Evolutionary conservation across 179 eudicot genomes (phyloP), one percentile per base, ranked within the genome.

Genomic region (Drosera spatulata): DNA sequence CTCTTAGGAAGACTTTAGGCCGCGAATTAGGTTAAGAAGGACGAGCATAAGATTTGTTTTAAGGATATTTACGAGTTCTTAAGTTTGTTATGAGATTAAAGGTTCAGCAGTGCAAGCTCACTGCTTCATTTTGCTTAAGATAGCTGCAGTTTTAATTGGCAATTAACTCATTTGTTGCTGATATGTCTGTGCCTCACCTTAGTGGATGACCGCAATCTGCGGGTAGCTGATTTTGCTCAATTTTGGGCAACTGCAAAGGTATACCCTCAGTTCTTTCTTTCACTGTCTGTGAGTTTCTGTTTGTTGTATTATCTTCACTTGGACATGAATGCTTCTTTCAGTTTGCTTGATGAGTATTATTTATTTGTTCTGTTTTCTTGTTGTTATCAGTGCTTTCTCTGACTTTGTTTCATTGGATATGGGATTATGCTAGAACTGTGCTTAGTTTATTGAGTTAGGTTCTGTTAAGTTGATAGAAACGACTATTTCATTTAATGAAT

Each of bases 131-230:
- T 87, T 77, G 77, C 86, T 89, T 79, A 93, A 82, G 60, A 78
- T 85, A 77, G 84, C 84, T 94, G 95, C 97, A 85, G 99, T 90
- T 86, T 66, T 85, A 73, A 78, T 86, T 81, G 95, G 85, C 77
- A 75, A 94, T 94, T 94, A 91, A 94, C 94, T 85, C 81, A 76
- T 83, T 90, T 93, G 86, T 81, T 73, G 95, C 87, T 91, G 95
- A 86, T 93, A 84, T 86, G 81, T 78, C 8, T 91, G 84, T 91
- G 86, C 95, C 70, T 91, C 89, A 73, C 85, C 88, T 86, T 94
- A 94, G 99, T 94, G 99, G 99, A 94, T 94, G 99, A 94, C 99
- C 99, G 99, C 97, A 94, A 94, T 94, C 99, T 94, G 97, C 99
- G 99, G 97, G 94, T 94, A 81, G 99, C 99, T 83, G 99, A 94